Evolutionary conservation across 306 rosid species (phyloP).

Genomic region (Delonix regia): DNA sequence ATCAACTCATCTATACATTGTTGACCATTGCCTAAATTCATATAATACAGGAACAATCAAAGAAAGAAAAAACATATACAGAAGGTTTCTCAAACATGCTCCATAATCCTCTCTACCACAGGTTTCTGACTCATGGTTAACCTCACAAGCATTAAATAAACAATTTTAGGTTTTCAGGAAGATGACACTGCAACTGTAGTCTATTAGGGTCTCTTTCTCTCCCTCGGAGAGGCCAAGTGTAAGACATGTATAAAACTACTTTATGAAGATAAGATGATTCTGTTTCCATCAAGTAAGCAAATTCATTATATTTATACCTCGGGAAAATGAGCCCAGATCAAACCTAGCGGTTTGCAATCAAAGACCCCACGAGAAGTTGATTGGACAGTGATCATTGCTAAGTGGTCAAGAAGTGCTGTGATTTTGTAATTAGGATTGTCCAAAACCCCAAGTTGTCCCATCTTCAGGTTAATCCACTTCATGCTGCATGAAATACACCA

Average conservation of each 20-base stretch:
- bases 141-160: constrained; percentile 13
- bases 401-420: constrained; percentile 88
- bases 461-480: constrained; percentile 91
- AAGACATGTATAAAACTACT: not conserved
- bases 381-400: constrained; percentile 95
- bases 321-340: constrained; percentile 94
- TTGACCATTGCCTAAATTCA: not conserved
- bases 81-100: not conserved
- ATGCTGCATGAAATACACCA: constrained; percentile 57
- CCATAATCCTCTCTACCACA: not conserved
- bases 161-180: constrained; percentile 18
- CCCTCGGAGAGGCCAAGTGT: not conserved
- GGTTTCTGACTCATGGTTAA: constrained; percentile 2
- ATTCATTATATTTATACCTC: constrained; percentile 55
- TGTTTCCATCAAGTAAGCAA: constrained; percentile 9
- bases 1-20: constrained; percentile 25
- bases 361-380: constrained; percentile 79
- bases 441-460: constrained; percentile 94
- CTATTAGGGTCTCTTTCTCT: not conserved
- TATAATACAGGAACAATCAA: not conserved
- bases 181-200: not conserved
- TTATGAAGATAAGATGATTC: not conserved
- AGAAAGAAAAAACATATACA: not conserved
- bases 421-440: constrained; percentile 92
- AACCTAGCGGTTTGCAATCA: constrained; percentile 96